Evolutionary conservation across 2,329 filamentous ascomycete species (phyloP).

Genomic region (Stagonosporopsis cucurbitacearum): DNA sequence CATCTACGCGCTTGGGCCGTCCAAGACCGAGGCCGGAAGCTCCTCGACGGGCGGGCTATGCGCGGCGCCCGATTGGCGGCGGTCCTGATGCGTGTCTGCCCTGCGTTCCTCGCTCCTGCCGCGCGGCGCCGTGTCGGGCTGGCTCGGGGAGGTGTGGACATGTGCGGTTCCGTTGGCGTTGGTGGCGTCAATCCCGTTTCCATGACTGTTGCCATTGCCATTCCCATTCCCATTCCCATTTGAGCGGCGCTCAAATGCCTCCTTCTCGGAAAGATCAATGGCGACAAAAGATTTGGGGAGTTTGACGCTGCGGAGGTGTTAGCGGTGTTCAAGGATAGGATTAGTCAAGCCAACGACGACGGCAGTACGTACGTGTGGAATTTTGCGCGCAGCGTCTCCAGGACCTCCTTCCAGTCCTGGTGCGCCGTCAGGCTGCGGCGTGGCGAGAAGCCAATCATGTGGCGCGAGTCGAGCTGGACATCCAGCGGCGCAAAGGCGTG

Average conservation of each 20-base stretch:
- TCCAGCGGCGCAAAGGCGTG: conserved; percentile 96
- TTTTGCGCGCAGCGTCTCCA: conserved; percentile 91
- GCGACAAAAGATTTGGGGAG: conserved; percentile 59
- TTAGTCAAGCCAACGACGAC: too few relatives aligned
- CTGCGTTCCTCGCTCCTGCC: conserved; percentile 1
- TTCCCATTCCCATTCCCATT: conserved; percentile 29
- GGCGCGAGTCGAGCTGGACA: conserved; percentile 93
- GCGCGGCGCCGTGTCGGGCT: background rate
- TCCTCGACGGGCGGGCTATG: background rate
- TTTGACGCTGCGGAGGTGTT: conserved; percentile 49
- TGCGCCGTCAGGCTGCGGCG: conserved; percentile 88
- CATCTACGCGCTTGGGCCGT: too few relatives aligned
- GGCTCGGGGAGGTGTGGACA: background rate
- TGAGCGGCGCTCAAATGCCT: conserved; percentile 48
- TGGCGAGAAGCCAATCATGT: conserved; percentile 95
- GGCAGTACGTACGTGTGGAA: conserved; percentile 81
- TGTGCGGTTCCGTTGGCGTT: background rate
- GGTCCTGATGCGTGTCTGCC: background rate
- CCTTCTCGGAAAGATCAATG: conserved; percentile 58
- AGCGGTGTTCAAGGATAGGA: background rate
- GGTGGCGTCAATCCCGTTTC: too few relatives aligned
- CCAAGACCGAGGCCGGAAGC: background rate
- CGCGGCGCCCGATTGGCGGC: background rate
- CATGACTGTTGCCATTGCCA: conserved; percentile 8
- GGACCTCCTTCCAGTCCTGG: conserved; percentile 94